phyloP scores from a whole-genome alignment of 225 moss, liverwort and hornwort species.

The Straminergon stramineum region DNA sequence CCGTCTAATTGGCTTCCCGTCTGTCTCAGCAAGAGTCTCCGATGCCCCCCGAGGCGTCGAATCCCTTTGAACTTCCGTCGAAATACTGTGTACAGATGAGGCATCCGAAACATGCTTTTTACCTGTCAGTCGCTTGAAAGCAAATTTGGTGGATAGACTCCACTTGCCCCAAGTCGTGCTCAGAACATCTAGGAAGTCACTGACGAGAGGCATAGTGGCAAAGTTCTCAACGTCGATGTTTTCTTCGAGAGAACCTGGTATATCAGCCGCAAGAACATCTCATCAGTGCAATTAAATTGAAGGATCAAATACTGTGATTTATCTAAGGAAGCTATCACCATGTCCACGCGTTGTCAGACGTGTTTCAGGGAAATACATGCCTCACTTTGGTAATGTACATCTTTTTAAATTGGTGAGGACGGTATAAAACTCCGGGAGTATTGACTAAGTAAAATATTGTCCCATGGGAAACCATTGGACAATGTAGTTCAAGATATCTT shows the following conservation, averaged over 20 bases:
- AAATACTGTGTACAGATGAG: not conserved
- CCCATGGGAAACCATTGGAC: not conserved
- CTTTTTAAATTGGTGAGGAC: not conserved
- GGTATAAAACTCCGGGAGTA: not conserved
- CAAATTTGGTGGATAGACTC: slow-evolving; percentile 32
- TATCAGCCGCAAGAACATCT: not conserved
- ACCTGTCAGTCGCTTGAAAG: slow-evolving; percentile 29
- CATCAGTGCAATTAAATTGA: not conserved
- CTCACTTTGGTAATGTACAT: not conserved
- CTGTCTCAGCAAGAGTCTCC: not conserved
- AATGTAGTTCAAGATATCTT: not conserved
- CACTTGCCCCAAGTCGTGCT: slow-evolving; percentile 22
- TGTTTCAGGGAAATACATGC: not conserved
- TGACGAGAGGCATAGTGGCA: slow-evolving; percentile 35
- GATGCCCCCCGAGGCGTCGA: not conserved
- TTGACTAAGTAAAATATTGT: not conserved
- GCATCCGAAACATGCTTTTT: slow-evolving; percentile 26
- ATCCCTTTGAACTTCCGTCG: slow-evolving; percentile 15
- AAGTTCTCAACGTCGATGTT: slow-evolving; percentile 40
- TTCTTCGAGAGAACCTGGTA: slow-evolving; percentile 39
- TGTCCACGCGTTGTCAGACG: not conserved
- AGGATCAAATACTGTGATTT: not conserved
- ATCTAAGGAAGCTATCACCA: not conserved
- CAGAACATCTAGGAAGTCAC: slow-evolving; percentile 32
- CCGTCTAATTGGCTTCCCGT: slow-evolving; percentile 1